These are phyloP conservation scores for Lonicera japonica DNA, from an alignment of 129 eudicot species.

Conservation along the genomic window DNA sequence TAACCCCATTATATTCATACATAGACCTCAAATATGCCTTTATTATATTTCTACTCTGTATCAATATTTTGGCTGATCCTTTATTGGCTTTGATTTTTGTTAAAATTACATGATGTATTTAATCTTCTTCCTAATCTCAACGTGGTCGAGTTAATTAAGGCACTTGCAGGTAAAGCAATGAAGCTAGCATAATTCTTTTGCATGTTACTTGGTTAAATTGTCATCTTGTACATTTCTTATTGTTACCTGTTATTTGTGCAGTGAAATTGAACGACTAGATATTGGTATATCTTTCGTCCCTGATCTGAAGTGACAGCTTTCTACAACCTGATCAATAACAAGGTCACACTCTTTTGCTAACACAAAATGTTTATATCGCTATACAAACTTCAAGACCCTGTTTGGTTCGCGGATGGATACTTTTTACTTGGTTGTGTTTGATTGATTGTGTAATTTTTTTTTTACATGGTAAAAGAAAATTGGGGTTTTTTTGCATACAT, in stretches of 20 bases:
- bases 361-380: background rate
- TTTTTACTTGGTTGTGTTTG: too few relatives aligned
- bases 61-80: too few relatives aligned
- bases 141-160: constrained; percentile 77
- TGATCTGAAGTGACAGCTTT: constrained; percentile 91
- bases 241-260: constrained; percentile 20
- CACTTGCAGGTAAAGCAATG: constrained; percentile 64
- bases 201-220: background rate
- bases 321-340: constrained; percentile 90
- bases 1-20: too few relatives aligned
- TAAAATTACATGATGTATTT: constrained; percentile 70
- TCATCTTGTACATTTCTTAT: background rate
- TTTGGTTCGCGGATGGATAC: too few relatives aligned
- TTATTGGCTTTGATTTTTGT: background rate
- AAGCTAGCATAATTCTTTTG: background rate
- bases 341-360: constrained; percentile 35
- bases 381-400: too few relatives aligned
- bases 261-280: constrained; percentile 97
- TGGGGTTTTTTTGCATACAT: too few relatives aligned
- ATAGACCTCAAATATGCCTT: too few relatives aligned
- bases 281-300: constrained; percentile 91
- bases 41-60: too few relatives aligned
- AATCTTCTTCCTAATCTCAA: constrained; percentile 93
- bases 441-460: too few relatives aligned
- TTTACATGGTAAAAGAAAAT: too few relatives aligned